A percentile compares a stretch with the other conserved stretches of the same genome.
phyloP scores from a whole-genome alignment of 176 grass and related monocot species.

The Carex myosuroides region DNA sequence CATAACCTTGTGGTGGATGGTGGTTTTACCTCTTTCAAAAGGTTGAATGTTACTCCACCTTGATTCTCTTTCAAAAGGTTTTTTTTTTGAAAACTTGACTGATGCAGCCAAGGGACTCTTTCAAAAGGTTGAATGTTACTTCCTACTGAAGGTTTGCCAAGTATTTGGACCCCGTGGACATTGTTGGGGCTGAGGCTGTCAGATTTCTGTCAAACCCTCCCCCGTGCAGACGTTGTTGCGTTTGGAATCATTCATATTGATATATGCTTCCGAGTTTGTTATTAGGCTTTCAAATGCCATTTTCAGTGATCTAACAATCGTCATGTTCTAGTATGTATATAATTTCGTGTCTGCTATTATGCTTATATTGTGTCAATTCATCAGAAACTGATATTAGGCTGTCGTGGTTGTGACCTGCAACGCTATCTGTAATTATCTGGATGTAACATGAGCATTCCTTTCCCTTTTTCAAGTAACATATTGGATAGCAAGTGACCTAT shows the following conservation, averaged over 20 bases:
- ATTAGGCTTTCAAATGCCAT: not conserved
- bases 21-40: conserved; percentile 28
- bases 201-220: not conserved
- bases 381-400: not conserved
- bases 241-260: not conserved
- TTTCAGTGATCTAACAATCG: not conserved
- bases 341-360: not conserved
- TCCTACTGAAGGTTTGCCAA: not conserved
- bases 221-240: not conserved
- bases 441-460: not conserved
- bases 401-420: not conserved
- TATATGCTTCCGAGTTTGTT: not conserved
- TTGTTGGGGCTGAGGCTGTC: not conserved
- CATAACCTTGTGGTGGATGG: conserved; percentile 73
- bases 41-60: not conserved
- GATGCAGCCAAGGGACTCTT: no score
- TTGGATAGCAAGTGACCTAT: not conserved
- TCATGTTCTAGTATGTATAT: not conserved
- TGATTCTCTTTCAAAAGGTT: not conserved
- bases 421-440: not conserved
- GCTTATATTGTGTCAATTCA: no score
- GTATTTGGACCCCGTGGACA: not conserved
- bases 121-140: not conserved
- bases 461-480: not conserved
- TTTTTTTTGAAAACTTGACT: no score